phyloP scores from a whole-genome alignment of 176 grass and related monocot species.

The bread wheat (Triticum aestivum) region DNA sequence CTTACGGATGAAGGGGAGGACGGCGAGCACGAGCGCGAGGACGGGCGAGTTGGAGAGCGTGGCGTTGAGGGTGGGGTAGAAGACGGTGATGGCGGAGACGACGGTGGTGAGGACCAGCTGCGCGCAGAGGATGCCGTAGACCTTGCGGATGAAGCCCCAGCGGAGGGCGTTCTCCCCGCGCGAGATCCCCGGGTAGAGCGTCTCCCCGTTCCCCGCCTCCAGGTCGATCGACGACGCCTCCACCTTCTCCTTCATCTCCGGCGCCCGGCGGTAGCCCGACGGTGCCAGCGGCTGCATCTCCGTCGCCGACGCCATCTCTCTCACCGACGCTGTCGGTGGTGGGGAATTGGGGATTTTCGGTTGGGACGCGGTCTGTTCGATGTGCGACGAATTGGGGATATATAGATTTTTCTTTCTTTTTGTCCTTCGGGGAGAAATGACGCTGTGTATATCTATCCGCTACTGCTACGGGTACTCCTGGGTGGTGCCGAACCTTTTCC shows the following conservation, averaged over 20 bases:
- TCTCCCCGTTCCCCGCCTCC: constrained; percentile 67
- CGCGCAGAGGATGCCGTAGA: constrained; percentile 96
- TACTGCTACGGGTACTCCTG: constrained; percentile 11
- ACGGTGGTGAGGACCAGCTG: constrained; percentile 94
- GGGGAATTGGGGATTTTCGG: constrained; percentile 34
- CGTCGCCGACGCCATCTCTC: constrained; percentile 43
- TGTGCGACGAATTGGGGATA: neutral
- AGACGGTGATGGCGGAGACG: constrained; percentile 74
- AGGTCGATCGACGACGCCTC: constrained; percentile 55
- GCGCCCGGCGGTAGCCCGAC: constrained; percentile 46
- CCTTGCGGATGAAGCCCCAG: constrained; percentile 99
- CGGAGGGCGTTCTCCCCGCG: constrained; percentile 85
- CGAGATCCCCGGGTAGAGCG: constrained; percentile 87
- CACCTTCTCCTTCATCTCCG: constrained; percentile 80
- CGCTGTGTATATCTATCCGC: neutral
- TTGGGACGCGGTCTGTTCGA: constrained; percentile 7
- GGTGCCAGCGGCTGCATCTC: constrained; percentile 71
- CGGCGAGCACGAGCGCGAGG: constrained; percentile 55
- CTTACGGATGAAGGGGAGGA: constrained; percentile 88
- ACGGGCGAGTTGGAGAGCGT: constrained; percentile 58
- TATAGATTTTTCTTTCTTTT: neutral
- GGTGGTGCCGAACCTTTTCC: neutral
- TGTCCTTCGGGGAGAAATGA: neutral
- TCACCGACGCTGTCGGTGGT: neutral
- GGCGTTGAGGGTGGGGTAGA: constrained; percentile 72